Percentiles rank a stretch among this genome's conserved stretches.
These are phyloP conservation scores for Graphilbum sp. DNA, from an alignment of 2,329 filamentous ascomycete genomes.

Conservation along the genomic window DNA sequence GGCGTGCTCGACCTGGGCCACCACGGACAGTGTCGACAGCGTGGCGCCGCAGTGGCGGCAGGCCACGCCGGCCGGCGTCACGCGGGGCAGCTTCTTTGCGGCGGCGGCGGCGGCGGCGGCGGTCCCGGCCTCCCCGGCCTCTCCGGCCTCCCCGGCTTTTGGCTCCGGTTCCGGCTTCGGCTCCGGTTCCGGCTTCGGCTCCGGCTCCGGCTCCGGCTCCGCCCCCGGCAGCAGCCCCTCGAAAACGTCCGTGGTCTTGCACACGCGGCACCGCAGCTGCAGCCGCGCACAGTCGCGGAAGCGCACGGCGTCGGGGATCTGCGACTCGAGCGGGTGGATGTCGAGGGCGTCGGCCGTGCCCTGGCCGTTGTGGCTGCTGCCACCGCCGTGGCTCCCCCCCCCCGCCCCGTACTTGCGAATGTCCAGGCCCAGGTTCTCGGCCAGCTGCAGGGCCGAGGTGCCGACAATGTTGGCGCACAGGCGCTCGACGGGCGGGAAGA, in stretches of 20 bases:
- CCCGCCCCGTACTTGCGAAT: conserved; percentile 58
- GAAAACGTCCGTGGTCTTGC: conserved; percentile 56
- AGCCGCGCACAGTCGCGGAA: conserved; percentile 71
- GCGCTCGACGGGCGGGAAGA: conserved; percentile 93
- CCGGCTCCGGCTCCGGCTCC: conserved; percentile 14
- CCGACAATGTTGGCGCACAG: conserved; percentile 90
- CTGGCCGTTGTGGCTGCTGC: conserved; percentile 28
- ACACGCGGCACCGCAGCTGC: conserved; percentile 63
- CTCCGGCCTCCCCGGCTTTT: not conserved
- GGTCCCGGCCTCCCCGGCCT: no score
- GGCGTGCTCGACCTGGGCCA: conserved; percentile 76
- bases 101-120: no score
- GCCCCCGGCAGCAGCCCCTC: conserved; percentile 52
- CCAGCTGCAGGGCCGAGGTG: conserved; percentile 77
- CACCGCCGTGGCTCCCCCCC: conserved; percentile 27
- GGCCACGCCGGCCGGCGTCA: conserved; percentile 58
- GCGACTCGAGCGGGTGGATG: conserved; percentile 83
- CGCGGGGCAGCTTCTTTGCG: conserved; percentile 16
- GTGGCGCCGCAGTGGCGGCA: conserved; percentile 53
- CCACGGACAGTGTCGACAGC: conserved; percentile 55
- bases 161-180: not conserved
- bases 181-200: conserved; percentile 26
- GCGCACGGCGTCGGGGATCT: conserved; percentile 79
- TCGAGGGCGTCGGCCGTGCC: conserved; percentile 38
- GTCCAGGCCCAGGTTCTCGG: conserved; percentile 87